Evolutionary conservation across 805 yeast species (phyloP).

Genomic region (Zygosaccharomyces gambellarensis): DNA sequence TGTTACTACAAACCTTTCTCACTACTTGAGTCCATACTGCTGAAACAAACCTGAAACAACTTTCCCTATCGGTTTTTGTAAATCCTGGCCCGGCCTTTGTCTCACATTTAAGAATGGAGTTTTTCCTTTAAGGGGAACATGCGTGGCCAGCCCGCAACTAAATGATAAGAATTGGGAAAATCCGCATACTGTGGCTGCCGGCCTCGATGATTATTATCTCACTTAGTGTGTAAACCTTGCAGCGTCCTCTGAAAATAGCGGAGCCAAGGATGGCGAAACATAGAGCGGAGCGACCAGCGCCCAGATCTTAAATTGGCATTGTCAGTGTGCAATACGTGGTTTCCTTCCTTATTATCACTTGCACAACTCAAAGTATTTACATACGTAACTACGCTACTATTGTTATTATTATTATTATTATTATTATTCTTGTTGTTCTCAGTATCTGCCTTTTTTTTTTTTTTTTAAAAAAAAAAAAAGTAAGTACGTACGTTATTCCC

Average conservation of each 20-base stretch:
- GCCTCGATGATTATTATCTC: neutral
- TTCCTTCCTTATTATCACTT: neutral
- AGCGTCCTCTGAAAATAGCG: neutral
- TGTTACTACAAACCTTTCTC: neutral
- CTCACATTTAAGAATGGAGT: neutral
- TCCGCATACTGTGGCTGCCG: neutral
- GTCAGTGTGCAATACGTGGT: neutral
- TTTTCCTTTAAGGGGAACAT: neutral
- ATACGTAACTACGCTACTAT: neutral
- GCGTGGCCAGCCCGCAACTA: neutral
- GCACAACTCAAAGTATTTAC: neutral
- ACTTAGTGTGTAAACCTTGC: neutral
- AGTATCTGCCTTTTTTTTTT: neutral
- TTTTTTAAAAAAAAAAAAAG: neutral
- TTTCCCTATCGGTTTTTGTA: slow-evolving; percentile 2
- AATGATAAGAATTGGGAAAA: neutral
- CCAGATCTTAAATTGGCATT: neutral
- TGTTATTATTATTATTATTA: neutral
- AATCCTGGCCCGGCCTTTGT: neutral
- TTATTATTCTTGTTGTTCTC: neutral
- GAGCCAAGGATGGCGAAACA: neutral
- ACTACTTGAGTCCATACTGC: too few relatives aligned
- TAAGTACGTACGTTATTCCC: neutral
- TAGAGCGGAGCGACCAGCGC: neutral
- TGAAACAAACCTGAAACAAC: neutral